These are phyloP conservation scores for Fusarium metavorans DNA, from an alignment of 2,329 filamentous ascomycete species.

Conservation along the genomic window DNA sequence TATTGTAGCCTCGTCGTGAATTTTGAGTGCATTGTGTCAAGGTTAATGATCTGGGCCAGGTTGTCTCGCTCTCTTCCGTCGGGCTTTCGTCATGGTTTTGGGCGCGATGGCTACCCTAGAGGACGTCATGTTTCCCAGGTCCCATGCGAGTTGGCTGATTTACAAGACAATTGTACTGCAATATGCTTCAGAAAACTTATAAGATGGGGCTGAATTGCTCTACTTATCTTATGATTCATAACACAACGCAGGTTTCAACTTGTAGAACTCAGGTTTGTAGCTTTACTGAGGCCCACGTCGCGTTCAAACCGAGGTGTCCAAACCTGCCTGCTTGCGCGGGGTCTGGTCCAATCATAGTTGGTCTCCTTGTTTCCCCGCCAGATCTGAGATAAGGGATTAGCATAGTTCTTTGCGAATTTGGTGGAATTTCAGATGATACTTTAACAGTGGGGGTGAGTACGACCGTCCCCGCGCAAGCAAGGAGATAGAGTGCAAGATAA, in stretches of 20 bases:
- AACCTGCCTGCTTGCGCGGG: no score
- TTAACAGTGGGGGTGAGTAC: no score
- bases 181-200: background rate
- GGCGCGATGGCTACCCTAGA: background rate
- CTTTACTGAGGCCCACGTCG: no score
- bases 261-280: background rate
- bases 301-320: no score
- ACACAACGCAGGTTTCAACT: background rate
- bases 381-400: no score
- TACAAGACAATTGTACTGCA: background rate
- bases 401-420: no score
- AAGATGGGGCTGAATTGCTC: background rate
- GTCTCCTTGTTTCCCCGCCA: no score
- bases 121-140: background rate
- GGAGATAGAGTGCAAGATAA: background rate
- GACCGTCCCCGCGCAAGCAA: no score
- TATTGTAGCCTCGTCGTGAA: background rate
- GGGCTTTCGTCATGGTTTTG: background rate
- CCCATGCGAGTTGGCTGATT: background rate
- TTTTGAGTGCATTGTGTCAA: background rate
- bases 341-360: no score
- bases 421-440: no score
- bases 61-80: no score
- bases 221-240: background rate
- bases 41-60: no score